Base-by-base conservation (phyloP, 768 basidiomycete genomes). In the Lentinus brumalis region DNA sequence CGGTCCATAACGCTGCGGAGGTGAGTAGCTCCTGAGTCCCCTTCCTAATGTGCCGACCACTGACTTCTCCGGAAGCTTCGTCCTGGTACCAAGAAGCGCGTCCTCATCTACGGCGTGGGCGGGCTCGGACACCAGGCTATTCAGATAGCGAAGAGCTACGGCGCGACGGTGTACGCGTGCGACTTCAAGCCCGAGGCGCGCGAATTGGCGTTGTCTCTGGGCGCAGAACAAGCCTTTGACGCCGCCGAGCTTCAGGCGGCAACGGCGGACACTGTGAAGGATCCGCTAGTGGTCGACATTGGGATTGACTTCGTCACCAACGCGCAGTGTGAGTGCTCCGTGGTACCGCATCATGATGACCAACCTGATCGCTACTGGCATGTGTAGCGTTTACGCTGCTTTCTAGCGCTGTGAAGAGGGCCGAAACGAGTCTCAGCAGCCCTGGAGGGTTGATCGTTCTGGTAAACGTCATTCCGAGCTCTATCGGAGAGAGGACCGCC, bases 21-120 rank as follows among this genome's bases (percentile, higher is more conserved):
- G 61, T 57, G 32, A 55, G 53, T 15, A 5, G 29, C 18, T 8
- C 31, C 8, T 1, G 10, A 2, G 1, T 26, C 21, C 21, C 21
- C 21, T n/a, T n/a, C n/a, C n/a, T n/a, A n/a, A n/a, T 26, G 21
- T 26, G 1, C 21, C 21, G 21, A 26, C 21, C 21, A 26, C 2
- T 26, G 1, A 26, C 21, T 35, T 35, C 1, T 11, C 35, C 18
- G 0, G 1, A 4, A 61, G 54, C 56, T 57, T 16, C 21, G 50
- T 5, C 56, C 50, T 15, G 56, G 56, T 16, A 53, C 50, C 6
- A 57, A 45, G 40, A 61, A 61, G 54, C 47, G 59, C 32, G 61
- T 82, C 78, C 35, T 79, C 74, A 42, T 77, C 75, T 49, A 78
- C 72, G 57, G 66, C 64, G 26, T 71, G 66, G 57, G 73, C 54